Conservation (phyloP, 805 yeast genomes). For the Lipomyces mesembrius region DNA sequence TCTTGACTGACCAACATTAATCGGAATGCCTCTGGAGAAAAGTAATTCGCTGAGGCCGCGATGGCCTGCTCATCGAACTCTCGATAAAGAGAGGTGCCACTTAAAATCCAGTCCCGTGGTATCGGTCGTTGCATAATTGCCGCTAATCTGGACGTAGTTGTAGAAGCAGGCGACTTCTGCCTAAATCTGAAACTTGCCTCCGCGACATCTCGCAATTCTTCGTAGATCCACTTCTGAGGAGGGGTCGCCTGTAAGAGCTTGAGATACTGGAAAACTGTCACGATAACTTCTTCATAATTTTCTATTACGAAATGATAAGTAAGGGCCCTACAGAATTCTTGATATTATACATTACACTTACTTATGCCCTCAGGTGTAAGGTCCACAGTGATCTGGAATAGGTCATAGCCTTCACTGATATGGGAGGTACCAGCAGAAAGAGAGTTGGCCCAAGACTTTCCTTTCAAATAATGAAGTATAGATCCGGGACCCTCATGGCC, state of each 20-base stretch:
- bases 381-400: constrained; percentile 72
- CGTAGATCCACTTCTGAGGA: constrained; percentile 78
- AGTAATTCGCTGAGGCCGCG: constrained; percentile 52
- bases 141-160: constrained; percentile 73
- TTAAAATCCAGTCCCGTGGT: constrained; percentile 68
- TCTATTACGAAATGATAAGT: constrained; percentile 11
- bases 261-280: constrained; percentile 72
- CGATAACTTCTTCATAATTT: constrained; percentile 64
- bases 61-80: constrained; percentile 64
- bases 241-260: constrained; percentile 59
- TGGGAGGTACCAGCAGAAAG: constrained; percentile 69
- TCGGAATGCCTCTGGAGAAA: constrained; percentile 66
- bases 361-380: constrained; percentile 70
- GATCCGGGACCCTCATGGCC: constrained; percentile 96
- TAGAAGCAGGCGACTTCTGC: constrained; percentile 74
- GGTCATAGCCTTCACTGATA: constrained; percentile 64
- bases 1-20: constrained; percentile 59
- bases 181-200: constrained; percentile 74
- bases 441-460: constrained; percentile 76
- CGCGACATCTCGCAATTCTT: constrained; percentile 74
- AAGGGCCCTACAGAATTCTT: neutral
- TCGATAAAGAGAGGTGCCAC: constrained; percentile 56
- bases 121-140: constrained; percentile 62
- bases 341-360: neutral
- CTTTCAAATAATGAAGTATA: constrained; percentile 68